These are phyloP conservation scores for Cyclostephanos invisitatus DNA, from an alignment of 108 stramenopile genomes.

Conservation along the genomic window DNA sequence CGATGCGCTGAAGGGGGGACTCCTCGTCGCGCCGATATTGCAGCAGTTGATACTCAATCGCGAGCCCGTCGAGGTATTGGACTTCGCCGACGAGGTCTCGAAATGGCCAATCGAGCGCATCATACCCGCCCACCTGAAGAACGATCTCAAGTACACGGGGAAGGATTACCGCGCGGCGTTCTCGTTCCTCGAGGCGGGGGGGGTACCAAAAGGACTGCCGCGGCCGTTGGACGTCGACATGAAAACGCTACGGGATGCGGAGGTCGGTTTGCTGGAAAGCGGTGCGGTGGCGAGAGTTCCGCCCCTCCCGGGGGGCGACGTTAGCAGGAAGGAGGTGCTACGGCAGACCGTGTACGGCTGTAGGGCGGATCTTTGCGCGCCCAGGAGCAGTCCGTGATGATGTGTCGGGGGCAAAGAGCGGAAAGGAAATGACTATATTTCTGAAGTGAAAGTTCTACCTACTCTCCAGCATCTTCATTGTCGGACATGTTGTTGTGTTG, in stretches of 20 bases:
- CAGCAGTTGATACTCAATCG: conserved; percentile 91
- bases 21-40: conserved; percentile 92
- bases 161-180: conserved; percentile 87
- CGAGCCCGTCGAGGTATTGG: conserved; percentile 79
- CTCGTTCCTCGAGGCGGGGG: conserved; percentile 78
- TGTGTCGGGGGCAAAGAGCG: not conserved
- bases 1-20: conserved; percentile 81
- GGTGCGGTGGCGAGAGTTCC: conserved; percentile 79
- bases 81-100: conserved; percentile 84
- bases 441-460: not conserved
- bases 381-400: conserved; percentile 41
- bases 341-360: conserved; percentile 72
- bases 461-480: not conserved
- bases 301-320: conserved; percentile 71
- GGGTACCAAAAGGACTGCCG: conserved; percentile 74
- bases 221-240: conserved; percentile 84
- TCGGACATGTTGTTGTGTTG: no score
- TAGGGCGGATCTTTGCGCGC: conserved; percentile 63
- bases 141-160: conserved; percentile 78
- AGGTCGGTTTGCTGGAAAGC: conserved; percentile 69
- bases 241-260: conserved; percentile 76
- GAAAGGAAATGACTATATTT: not conserved
- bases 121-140: conserved; percentile 91
- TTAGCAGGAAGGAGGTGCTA: conserved; percentile 72
- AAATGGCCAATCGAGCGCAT: conserved; percentile 84